Evolutionary conservation across 352 stramenopile species (phyloP), one percentile per base, ranked within the genome.

Genomic region (Globisporangium canariense): DNA sequence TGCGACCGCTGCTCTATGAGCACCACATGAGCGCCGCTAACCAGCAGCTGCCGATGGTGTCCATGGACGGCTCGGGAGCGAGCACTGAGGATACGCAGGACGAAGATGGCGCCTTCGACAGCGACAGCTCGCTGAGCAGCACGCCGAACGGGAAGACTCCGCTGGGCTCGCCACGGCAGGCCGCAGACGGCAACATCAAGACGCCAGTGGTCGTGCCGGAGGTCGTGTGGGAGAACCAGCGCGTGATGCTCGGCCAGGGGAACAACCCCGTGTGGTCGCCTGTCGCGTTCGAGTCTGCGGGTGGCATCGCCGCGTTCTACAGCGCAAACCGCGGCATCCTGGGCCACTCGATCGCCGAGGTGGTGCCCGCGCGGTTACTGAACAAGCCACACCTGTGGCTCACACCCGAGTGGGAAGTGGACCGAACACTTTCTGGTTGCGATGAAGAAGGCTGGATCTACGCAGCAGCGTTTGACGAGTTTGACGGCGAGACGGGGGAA

Each of bases 401-500:
- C 43, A 82, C 75, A 20, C 65, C 67, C 13, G 74, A 78, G 25
- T 94, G 86, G 86, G 67, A 86, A 8, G 60, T 90, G 7, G 86
- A 93, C 60, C 58, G 45, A 28, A 72, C 74, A n/a, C 59, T 90
- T 9, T 59, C 71, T 3, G 69, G 75, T 16, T 86, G 70, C 43
- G 83, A 93, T 60, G 71, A 70, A 2, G 83, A 91, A 58, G 86
- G 86, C 45, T 94, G 86, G 86, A 71, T 90, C 16, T 94, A 94
- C 49, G 80, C 76, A 1, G 54, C 66, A 13, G 72, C 65, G 28
- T 79, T 83, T 43, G 28, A 50, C 7, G 69, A 70, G 14, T 81
- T 89, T 52, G 68, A 67, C n/a, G 7, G 9, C 18, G 43, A 56
- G 18, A 62, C 50, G 6, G 59, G 54, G 4, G 55, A 43, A 6